phyloP scores from a whole-genome alignment of 768 basidiomycete species.

The Lactarius indigo region DNA sequence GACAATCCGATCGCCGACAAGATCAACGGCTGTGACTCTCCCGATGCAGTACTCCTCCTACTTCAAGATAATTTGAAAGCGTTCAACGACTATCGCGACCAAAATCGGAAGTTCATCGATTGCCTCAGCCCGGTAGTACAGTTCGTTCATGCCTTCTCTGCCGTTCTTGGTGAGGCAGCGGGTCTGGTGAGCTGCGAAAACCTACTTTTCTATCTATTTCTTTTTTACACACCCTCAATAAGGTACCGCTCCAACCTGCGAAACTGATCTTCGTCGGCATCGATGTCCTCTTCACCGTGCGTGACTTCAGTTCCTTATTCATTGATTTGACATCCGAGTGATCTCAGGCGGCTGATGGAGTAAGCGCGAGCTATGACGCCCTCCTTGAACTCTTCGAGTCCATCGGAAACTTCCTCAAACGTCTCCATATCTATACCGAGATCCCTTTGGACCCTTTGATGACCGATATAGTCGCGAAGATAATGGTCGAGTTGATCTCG shows the following conservation, averaged over 20 bases:
- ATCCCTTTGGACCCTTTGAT: background rate
- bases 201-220: too few relatives aligned
- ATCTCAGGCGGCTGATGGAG: background rate
- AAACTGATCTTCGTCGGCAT: background rate
- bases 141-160: background rate
- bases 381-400: slow-evolving; percentile 6
- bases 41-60: background rate
- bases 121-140: background rate
- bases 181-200: background rate
- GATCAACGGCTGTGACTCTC: background rate
- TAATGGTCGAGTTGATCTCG: slow-evolving; percentile 10
- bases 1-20: background rate
- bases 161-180: background rate
- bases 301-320: background rate
- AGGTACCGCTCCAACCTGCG: background rate
- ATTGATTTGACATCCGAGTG: background rate
- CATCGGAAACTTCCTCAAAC: slow-evolving; percentile 2
- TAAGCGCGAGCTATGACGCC: slow-evolving; percentile 14
- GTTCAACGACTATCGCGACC: background rate
- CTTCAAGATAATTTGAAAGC: background rate
- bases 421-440: slow-evolving; percentile 2
- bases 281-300: background rate
- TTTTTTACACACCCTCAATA: too few relatives aligned
- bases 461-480: slow-evolving; percentile 8
- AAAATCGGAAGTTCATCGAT: background rate